These are phyloP conservation scores for Trichoderma simmonsii DNA, from an alignment of 2,329 filamentous ascomycete genomes.

Conservation along the genomic window DNA sequence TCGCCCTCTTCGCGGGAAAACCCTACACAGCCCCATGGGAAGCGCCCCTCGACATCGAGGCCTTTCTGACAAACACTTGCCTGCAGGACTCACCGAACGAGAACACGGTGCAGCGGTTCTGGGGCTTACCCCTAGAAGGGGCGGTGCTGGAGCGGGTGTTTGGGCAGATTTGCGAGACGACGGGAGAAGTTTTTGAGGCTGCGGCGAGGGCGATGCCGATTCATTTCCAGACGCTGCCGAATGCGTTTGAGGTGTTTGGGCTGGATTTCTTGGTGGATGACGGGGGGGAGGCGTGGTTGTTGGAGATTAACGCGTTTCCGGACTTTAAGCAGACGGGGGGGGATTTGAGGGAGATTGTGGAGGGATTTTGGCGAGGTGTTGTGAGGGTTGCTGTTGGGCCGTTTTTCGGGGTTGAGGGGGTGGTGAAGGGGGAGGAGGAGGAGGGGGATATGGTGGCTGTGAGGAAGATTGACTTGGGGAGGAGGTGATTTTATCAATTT, in stretches of 20 bases:
- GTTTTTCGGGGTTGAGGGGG: slow-evolving; percentile 56
- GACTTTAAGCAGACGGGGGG: slow-evolving; percentile 94
- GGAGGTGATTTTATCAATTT: slow-evolving; percentile 30
- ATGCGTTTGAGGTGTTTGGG: slow-evolving; percentile 89
- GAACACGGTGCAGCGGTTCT: slow-evolving; percentile 72
- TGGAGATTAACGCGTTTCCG: slow-evolving; percentile 95
- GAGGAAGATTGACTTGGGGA: slow-evolving; percentile 52
- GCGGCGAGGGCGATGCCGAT: slow-evolving; percentile 79
- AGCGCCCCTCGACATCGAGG: slow-evolving; percentile 53
- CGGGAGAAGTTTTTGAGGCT: slow-evolving; percentile 79
- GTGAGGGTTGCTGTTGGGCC: slow-evolving; percentile 62
- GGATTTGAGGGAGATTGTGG: slow-evolving; percentile 68
- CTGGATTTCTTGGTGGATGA: slow-evolving; percentile 82
- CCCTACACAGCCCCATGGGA: slow-evolving; percentile 66
- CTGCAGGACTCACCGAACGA: slow-evolving; percentile 64
- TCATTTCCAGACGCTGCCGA: slow-evolving; percentile 86
- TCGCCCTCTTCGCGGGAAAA: slow-evolving; percentile 82
- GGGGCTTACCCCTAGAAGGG: slow-evolving; percentile 53
- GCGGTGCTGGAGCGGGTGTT: slow-evolving; percentile 63
- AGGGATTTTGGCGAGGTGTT: slow-evolving; percentile 72
- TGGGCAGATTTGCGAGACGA: slow-evolving; percentile 68
- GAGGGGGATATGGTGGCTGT: slow-evolving; percentile 50
- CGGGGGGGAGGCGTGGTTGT: slow-evolving; percentile 63
- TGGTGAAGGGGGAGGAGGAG: slow-evolving; percentile 25
- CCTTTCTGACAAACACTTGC: slow-evolving; percentile 94